Conservation (phyloP, 129 eudicot species). For the Ambrosia trifida region DNA sequence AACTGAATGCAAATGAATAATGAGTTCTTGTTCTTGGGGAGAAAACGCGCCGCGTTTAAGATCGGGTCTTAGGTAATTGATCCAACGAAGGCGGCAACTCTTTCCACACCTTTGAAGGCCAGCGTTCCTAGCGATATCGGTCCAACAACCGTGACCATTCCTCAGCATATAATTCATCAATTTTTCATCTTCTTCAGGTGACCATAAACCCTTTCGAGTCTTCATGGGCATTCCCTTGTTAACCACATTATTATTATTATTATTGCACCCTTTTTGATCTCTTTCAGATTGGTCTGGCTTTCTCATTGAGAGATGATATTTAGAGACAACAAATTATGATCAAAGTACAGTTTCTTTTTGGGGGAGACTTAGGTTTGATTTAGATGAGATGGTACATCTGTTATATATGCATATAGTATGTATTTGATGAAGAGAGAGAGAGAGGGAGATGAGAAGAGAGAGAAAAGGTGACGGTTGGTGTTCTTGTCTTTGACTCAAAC, state of each 20-base stretch:
- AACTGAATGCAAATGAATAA: slow-evolving; percentile 36
- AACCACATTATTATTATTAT: slow-evolving; percentile 11
- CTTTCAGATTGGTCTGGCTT: slow-evolving; percentile 53
- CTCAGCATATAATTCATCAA: slow-evolving; percentile 76
- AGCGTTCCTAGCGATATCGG: slow-evolving; percentile 65
- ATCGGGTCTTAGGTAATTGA: slow-evolving; percentile 41
- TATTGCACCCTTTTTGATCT: slow-evolving; percentile 32
- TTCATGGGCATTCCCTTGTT: slow-evolving; percentile 29
- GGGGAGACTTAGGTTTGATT: slow-evolving; percentile 25
- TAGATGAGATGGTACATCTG: slow-evolving; percentile 24
- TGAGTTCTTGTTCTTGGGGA: slow-evolving; percentile 55
- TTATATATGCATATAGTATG: slow-evolving; percentile 26
- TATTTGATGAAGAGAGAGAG: slow-evolving; percentile 23
- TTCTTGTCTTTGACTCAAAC: slow-evolving; percentile 49
- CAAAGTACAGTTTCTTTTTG: background rate
- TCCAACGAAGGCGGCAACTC: slow-evolving; percentile 49
- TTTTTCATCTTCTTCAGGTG: slow-evolving; percentile 90
- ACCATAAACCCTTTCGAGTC: slow-evolving; percentile 89
- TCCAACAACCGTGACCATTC: slow-evolving; percentile 94
- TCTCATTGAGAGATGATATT: slow-evolving; percentile 43
- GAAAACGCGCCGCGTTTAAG: slow-evolving; percentile 37
- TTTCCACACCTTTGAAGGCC: slow-evolving; percentile 47
- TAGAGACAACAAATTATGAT: background rate
- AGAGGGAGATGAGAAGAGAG: slow-evolving; percentile 23
- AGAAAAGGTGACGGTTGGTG: slow-evolving; percentile 45